Evolutionary conservation across 805 yeast genomes (phyloP).

Genomic region (Ogataea pini): DNA sequence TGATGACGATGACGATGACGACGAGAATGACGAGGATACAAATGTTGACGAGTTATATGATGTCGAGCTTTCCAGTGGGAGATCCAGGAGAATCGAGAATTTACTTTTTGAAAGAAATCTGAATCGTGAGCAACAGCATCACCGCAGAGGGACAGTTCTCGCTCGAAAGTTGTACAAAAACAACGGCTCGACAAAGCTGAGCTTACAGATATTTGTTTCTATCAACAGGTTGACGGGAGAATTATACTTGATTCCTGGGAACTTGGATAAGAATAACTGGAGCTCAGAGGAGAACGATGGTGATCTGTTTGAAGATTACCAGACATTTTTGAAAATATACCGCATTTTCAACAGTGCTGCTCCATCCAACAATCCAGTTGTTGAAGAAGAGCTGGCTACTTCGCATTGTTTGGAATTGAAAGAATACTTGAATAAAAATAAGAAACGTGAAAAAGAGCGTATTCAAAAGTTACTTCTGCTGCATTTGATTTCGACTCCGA

Average conservation of each 20-base stretch:
- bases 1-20: slow-evolving; percentile 25
- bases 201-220: slow-evolving; percentile 28
- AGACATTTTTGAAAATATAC: slow-evolving; percentile 27
- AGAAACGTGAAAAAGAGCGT: slow-evolving; percentile 14
- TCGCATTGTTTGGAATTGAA: slow-evolving; percentile 14
- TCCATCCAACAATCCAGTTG: not conserved
- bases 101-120: slow-evolving; percentile 30
- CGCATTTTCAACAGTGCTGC: slow-evolving; percentile 20
- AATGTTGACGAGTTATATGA: slow-evolving; percentile 27
- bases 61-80: slow-evolving; percentile 32
- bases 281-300: slow-evolving; percentile 37
- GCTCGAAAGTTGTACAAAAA: slow-evolving; percentile 33
- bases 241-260: slow-evolving; percentile 34
- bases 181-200: slow-evolving; percentile 19
- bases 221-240: slow-evolving; percentile 38
- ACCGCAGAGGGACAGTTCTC: slow-evolving; percentile 27
- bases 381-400: slow-evolving; percentile 2
- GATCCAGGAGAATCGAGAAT: slow-evolving; percentile 33
- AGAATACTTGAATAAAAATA: slow-evolving; percentile 15
- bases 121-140: slow-evolving; percentile 29
- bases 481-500: slow-evolving; percentile 31
- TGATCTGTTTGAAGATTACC: slow-evolving; percentile 33
- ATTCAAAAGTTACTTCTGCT: slow-evolving; percentile 30
- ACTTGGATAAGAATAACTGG: slow-evolving; percentile 37
- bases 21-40: slow-evolving; percentile 22